Evolutionary conservation across 2,329 filamentous ascomycete genomes (phyloP).

Genomic region (Pyrenophora graminea): DNA sequence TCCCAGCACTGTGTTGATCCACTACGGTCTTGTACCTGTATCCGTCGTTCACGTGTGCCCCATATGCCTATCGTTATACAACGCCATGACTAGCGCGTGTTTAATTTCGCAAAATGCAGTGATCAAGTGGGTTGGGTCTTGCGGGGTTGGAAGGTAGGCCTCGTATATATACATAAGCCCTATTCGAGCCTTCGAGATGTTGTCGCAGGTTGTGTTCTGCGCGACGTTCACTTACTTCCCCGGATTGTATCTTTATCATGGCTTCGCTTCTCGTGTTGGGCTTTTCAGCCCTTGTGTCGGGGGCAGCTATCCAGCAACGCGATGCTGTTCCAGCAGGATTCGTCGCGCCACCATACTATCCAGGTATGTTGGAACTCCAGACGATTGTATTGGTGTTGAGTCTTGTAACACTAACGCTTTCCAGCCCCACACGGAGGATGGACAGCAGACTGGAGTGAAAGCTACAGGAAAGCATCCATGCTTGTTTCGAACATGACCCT

Average conservation of each 20-base stretch:
- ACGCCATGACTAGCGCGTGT: slow-evolving; percentile 11
- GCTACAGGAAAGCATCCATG: slow-evolving; percentile 70
- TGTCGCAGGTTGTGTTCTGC: slow-evolving; percentile 1
- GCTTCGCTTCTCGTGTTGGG: slow-evolving; percentile 27
- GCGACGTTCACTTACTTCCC: slow-evolving; percentile 4
- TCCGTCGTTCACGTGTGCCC: background rate
- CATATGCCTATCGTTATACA: slow-evolving; percentile 12
- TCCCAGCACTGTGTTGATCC: slow-evolving; percentile 1
- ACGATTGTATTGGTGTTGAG: background rate
- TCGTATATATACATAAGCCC: slow-evolving; percentile 7
- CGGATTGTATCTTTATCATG: slow-evolving; percentile 24
- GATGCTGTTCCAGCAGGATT: slow-evolving; percentile 41
- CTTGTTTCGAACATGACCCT: slow-evolving; percentile 77
- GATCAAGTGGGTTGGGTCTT: slow-evolving; percentile 6
- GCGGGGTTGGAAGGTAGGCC: slow-evolving; percentile 9
- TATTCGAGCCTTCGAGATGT: background rate
- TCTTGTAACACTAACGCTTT: background rate
- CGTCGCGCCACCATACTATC: slow-evolving; percentile 66
- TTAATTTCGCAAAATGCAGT: slow-evolving; percentile 5
- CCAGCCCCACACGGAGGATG: slow-evolving; percentile 71
- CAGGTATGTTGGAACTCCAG: slow-evolving; percentile 38
- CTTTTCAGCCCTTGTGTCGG: slow-evolving; percentile 24
- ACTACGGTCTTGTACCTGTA: slow-evolving; percentile 7
- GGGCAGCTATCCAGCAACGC: slow-evolving; percentile 37
- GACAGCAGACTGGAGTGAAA: slow-evolving; percentile 67